Evolutionary conservation across 129 eudicot genomes (phyloP).

Genomic region (Chrysanthemum makinoi): DNA sequence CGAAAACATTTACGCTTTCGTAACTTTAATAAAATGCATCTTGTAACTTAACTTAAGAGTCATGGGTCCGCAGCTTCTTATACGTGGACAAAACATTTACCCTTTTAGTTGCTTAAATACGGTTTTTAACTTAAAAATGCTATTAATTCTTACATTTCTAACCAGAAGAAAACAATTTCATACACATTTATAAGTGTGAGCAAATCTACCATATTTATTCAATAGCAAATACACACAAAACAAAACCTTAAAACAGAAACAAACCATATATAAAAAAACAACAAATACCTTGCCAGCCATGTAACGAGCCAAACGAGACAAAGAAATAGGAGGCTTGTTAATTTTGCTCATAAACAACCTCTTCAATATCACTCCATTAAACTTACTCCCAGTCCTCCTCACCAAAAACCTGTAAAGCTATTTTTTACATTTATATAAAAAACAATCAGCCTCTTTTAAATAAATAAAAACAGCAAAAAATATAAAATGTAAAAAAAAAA

Average conservation of each 20-base stretch:
- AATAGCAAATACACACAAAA: no score
- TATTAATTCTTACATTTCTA: no score
- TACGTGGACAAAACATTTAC: no score
- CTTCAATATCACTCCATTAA: constrained; percentile 85
- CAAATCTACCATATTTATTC: no score
- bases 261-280: background rate
- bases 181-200: no score
- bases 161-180: no score
- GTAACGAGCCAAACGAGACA: constrained; percentile 63
- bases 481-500: background rate
- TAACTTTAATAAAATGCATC: no score
- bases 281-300: constrained; percentile 65
- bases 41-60: no score
- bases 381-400: constrained; percentile 77
- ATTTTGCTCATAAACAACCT: constrained; percentile 89
- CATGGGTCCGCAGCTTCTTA: no score
- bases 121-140: no score
- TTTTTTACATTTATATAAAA: background rate
- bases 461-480: background rate
- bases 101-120: no score
- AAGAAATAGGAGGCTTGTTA: constrained; percentile 79
- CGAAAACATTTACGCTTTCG: no score
- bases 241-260: background rate
- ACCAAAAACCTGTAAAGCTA: constrained; percentile 81
- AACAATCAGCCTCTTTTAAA: background rate